Evolutionary conservation across 306 rosid species (phyloP), one percentile per base, ranked within the genome.

Genomic region (Trifolium dubium): DNA sequence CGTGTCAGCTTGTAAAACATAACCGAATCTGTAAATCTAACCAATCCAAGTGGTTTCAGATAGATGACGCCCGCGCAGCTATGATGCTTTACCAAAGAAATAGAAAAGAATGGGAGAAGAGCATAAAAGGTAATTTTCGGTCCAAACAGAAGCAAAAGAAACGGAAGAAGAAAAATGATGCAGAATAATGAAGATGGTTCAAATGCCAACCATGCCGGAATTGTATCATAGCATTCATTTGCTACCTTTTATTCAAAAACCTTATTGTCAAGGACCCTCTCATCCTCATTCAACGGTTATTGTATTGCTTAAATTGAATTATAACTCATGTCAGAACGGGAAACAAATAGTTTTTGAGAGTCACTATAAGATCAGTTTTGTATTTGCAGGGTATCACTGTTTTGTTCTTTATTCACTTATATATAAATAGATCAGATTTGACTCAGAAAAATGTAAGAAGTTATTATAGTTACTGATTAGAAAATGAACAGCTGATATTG

Each of bases 31-130:
- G 17, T 28, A 37, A 56, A n/a, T 73, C 14, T 68, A 47, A 62
- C 71, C 59, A 49, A 39, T 72, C 35, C 49, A 30, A 61, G 43
- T 67, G 67, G 56, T 67, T 41, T 72, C 85, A 94, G 98, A 64
- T 92, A 73, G 88, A 94, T 32, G 97, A 94, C 82, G 96, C 97
- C 60, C 91, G 96, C 4, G 90, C 97, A 8, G 97, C 96, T 2
- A 94, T 94, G 99, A 49, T 92, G 75, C 99, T 94, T 67, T 94
- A 92, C 81, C 95, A 88, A 86, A 88, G 80, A 76, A 87, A 86
- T 68, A 84, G 83, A 74, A 87, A 67, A 78, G 86, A 75, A 66
- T 94, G 99, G 99, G 99, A 92, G 76, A 94, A 75, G 84, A 80
- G 75, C 44, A 70, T 69, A 3, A 89, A 91, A 86, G 89, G 86